A percentile compares a stretch with the other conserved stretches of the same genome.
These are phyloP conservation scores for Beauveria pseudobassiana DNA, from an alignment of 2,329 filamentous ascomycete genomes.

Conservation along the genomic window DNA sequence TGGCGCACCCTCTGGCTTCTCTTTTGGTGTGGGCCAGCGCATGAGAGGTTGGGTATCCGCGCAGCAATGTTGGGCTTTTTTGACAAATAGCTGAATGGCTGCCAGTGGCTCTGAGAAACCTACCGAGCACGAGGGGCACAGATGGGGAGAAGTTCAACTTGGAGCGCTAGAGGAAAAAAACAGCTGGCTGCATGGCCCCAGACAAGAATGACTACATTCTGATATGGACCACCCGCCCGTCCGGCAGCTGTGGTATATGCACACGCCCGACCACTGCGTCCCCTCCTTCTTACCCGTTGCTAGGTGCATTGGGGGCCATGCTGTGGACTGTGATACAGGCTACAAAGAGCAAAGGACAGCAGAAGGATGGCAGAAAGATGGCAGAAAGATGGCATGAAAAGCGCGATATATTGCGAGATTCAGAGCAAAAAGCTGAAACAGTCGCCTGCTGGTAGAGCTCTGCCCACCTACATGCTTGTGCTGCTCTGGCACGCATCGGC, in stretches of 20 bases:
- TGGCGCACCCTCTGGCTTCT: background rate
- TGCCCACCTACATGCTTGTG: no score
- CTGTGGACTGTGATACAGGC: background rate
- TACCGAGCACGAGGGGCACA: constrained; percentile 3
- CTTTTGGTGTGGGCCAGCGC: constrained; percentile 1
- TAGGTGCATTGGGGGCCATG: background rate
- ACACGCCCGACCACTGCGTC: constrained; percentile 1
- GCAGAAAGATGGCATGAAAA: background rate
- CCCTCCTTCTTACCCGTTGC: background rate
- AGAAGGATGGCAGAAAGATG: background rate
- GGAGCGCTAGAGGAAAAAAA: background rate
- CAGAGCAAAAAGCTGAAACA: background rate
- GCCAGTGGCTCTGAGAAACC: background rate
- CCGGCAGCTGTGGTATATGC: background rate
- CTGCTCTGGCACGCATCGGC: background rate
- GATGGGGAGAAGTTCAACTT: background rate
- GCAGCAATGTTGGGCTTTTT: background rate
- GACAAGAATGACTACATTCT: background rate
- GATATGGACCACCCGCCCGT: background rate
- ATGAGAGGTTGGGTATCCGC: constrained; percentile 9
- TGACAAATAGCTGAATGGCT: background rate
- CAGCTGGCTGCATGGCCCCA: background rate
- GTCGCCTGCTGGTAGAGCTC: background rate
- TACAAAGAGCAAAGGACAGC: background rate
- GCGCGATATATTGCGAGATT: background rate